phyloP scores from a whole-genome alignment of 768 basidiomycete genomes.

The Leccinum incarnatum region DNA sequence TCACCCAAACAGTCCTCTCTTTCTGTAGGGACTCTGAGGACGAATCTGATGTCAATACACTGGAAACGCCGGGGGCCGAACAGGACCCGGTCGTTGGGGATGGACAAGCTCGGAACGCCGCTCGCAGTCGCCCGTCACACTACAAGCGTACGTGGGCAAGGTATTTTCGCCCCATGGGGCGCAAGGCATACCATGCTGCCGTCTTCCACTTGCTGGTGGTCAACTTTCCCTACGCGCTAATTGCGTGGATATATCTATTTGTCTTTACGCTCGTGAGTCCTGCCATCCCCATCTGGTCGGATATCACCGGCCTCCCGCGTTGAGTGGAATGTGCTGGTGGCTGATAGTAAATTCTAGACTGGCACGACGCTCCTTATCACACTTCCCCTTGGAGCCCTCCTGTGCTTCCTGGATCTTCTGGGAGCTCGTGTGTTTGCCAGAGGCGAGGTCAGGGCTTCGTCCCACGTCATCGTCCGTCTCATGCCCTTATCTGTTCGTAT shows the following conservation, averaged over 20 bases:
- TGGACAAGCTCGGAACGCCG: neutral
- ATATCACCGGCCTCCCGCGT: neutral
- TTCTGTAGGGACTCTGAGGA: conserved; percentile 58
- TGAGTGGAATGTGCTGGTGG: conserved; percentile 13
- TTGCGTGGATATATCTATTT: conserved; percentile 78
- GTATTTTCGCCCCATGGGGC: conserved; percentile 64
- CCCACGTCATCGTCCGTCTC: neutral
- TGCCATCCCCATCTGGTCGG: neutral
- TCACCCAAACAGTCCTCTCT: conserved; percentile 67
- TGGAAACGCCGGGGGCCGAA: conserved; percentile 21
- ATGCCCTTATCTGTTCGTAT: conserved; percentile 14
- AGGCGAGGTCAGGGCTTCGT: conserved; percentile 52
- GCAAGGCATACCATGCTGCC: conserved; percentile 58
- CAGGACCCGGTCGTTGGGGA: conserved; percentile 12
- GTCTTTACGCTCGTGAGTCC: conserved; percentile 75
- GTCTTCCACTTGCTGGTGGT: conserved; percentile 67
- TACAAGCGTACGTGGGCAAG: conserved; percentile 39
- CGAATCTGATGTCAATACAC: conserved; percentile 39
- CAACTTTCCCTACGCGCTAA: conserved; percentile 76
- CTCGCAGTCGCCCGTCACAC: conserved; percentile 7
- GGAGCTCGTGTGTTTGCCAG: conserved; percentile 71
- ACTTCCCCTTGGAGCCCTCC: conserved; percentile 69
- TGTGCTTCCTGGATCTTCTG: conserved; percentile 75
- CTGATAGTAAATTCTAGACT: conserved; percentile 42
- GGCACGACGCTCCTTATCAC: conserved; percentile 81